Conservation (phyloP, 148 eudicot species). For the Dianthus caryophyllus region DNA sequence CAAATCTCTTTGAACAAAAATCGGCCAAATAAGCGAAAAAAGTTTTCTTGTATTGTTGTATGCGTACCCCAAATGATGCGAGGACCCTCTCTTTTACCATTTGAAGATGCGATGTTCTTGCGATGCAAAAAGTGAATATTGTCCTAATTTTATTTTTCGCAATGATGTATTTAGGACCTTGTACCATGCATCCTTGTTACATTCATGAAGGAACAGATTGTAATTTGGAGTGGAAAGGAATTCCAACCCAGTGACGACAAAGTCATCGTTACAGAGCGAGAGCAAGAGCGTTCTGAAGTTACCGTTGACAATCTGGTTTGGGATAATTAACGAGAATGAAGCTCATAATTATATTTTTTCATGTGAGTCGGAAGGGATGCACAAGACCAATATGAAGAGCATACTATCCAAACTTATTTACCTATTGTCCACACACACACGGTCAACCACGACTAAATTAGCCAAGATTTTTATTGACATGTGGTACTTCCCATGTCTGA, state of each 20-base stretch:
- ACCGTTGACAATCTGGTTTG: constrained; percentile 30
- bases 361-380: too few species aligned
- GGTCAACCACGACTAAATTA: too few species aligned
- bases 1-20: too few species aligned
- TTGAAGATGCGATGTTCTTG: not conserved
- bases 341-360: too few species aligned
- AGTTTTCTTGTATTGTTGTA: too few species aligned
- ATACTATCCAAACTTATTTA: too few species aligned
- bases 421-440: too few species aligned
- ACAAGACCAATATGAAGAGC: too few species aligned
- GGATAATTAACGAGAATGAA: constrained; percentile 3
- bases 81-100: not conserved
- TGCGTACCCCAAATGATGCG: too few species aligned
- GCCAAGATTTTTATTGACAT: too few species aligned
- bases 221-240: constrained; percentile 75
- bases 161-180: constrained; percentile 46
- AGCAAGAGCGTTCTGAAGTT: constrained; percentile 37
- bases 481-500: too few species aligned
- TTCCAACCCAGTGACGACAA: constrained; percentile 48
- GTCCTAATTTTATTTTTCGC: not conserved
- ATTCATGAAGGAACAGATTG: constrained; percentile 79
- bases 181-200: constrained; percentile 82
- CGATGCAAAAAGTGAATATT: not conserved
- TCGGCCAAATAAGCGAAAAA: too few species aligned
- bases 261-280: constrained; percentile 38